Conservation (phyloP, 805 yeast species). For the Metschnikowia santaceciliae region DNA sequence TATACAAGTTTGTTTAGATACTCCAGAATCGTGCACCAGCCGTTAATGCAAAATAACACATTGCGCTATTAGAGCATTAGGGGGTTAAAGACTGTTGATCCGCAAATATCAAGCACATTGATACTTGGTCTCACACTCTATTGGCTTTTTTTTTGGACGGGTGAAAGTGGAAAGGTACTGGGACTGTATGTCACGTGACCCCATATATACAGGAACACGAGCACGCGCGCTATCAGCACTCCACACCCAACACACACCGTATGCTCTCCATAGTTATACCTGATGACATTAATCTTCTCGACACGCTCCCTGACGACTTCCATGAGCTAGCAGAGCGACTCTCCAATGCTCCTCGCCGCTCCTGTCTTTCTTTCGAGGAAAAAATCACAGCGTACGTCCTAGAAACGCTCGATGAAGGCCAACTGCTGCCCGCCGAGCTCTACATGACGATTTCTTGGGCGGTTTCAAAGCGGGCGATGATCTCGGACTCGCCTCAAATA, state of each 20-base stretch:
- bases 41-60: too few species aligned
- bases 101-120: too few species aligned
- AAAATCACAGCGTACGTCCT: conserved; percentile 25
- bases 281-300: conserved; percentile 4
- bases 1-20: too few species aligned
- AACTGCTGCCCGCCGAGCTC: conserved; percentile 4
- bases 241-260: background rate
- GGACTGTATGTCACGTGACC: background rate
- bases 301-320: background rate
- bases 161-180: too few species aligned
- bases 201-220: too few species aligned
- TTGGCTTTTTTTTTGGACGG: too few species aligned
- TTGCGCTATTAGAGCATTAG: too few species aligned
- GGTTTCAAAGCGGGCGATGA: background rate
- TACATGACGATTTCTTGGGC: conserved; percentile 4
- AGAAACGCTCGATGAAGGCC: conserved; percentile 9
- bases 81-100: too few species aligned
- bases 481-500: background rate
- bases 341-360: background rate
- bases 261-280: conserved; percentile 13
- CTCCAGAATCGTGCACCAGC: too few species aligned
- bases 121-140: too few species aligned
- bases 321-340: background rate
- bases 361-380: conserved; percentile 30
- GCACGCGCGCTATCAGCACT: background rate